Percentiles rank a stretch among this genome's conserved stretches.
phyloP scores from a whole-genome alignment of 208 protist genomes.

The Crithidia brevicula region DNA sequence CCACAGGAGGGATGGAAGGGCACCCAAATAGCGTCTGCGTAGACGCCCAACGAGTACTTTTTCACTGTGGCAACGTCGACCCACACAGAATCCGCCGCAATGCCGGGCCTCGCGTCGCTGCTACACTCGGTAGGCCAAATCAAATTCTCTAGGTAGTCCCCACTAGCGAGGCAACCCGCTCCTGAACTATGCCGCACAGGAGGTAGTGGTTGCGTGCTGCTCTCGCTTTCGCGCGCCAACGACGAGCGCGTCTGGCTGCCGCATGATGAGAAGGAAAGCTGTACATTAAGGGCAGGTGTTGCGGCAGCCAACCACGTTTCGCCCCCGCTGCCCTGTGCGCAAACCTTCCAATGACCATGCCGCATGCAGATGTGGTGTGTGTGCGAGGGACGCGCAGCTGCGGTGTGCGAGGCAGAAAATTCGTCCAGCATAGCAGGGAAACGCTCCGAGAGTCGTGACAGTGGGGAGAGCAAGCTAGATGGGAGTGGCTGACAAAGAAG shows the following conservation, averaged over 20 bases:
- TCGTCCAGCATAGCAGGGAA: background rate
- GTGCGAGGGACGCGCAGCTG: too few species aligned
- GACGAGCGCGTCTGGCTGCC: too few species aligned
- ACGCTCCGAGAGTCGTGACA: background rate
- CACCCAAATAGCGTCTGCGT: slow-evolving; percentile 49
- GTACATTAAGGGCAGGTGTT: background rate
- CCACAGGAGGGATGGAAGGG: background rate
- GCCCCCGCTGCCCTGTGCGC: background rate
- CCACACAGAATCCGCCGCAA: slow-evolving; percentile 52
- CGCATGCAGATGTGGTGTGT: background rate
- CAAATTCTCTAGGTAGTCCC: slow-evolving; percentile 36
- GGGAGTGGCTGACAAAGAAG: slow-evolving; percentile 37
- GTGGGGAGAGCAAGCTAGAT: slow-evolving; percentile 2
- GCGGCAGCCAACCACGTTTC: background rate
- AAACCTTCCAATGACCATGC: background rate
- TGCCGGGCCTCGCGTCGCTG: slow-evolving; percentile 14
- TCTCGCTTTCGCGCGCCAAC: too few species aligned
- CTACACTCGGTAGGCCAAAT: slow-evolving; percentile 26
- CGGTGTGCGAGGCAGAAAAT: background rate
- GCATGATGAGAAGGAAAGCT: background rate
- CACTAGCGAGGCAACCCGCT: slow-evolving; percentile 13
- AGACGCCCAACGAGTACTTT: slow-evolving; percentile 29
- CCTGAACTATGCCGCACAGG: too few species aligned
- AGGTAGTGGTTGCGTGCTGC: too few species aligned
- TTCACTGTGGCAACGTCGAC: slow-evolving; percentile 34